Percentiles rank a stretch among this genome's conserved stretches.
These are phyloP conservation scores for Myochromella boudieri DNA, from an alignment of 768 basidiomycete genomes.

Conservation along the genomic window DNA sequence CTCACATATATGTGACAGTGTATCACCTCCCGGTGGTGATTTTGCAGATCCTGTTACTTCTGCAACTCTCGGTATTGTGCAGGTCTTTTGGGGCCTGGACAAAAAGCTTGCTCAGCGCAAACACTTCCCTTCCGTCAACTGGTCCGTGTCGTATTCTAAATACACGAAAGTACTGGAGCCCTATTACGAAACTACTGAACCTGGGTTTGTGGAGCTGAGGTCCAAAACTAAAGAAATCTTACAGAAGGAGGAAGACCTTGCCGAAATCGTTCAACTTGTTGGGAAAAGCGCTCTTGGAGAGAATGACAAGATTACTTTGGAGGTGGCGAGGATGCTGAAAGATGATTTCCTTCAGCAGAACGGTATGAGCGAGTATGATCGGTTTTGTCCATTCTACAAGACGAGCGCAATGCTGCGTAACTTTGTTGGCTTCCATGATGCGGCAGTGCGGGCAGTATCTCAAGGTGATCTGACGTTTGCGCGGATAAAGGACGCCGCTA, in stretches of 20 bases:
- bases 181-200: constrained; percentile 87
- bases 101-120: constrained; percentile 99
- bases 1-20: constrained; percentile 46
- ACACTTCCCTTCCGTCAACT: constrained; percentile 99
- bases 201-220: constrained; percentile 94
- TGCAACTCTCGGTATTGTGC: constrained; percentile 96
- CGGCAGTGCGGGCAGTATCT: constrained; percentile 82
- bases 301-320: constrained; percentile 96
- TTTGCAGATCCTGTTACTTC: constrained; percentile 99
- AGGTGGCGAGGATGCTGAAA: constrained; percentile 96
- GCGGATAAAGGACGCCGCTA: constrained; percentile 82
- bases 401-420: constrained; percentile 94
- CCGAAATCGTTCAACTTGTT: constrained; percentile 99
- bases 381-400: constrained; percentile 99
- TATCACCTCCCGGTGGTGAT: constrained; percentile 98
- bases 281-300: constrained; percentile 98
- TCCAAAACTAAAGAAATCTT: constrained; percentile 94
- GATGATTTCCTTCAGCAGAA: constrained; percentile 98
- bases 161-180: constrained; percentile 93
- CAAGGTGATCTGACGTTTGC: constrained; percentile 82
- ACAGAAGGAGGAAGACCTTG: constrained; percentile 97
- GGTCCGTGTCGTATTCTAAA: constrained; percentile 99
- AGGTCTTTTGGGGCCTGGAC: constrained; percentile 99
- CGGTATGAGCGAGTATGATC: constrained; percentile 97
- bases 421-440: constrained; percentile 92